Percentiles rank a stretch among this genome's conserved stretches.
These are phyloP conservation scores for Microbotryum lychnidis-dioicae DNA, from an alignment of 1,284 basidiomycete species.

Conservation along the genomic window DNA sequence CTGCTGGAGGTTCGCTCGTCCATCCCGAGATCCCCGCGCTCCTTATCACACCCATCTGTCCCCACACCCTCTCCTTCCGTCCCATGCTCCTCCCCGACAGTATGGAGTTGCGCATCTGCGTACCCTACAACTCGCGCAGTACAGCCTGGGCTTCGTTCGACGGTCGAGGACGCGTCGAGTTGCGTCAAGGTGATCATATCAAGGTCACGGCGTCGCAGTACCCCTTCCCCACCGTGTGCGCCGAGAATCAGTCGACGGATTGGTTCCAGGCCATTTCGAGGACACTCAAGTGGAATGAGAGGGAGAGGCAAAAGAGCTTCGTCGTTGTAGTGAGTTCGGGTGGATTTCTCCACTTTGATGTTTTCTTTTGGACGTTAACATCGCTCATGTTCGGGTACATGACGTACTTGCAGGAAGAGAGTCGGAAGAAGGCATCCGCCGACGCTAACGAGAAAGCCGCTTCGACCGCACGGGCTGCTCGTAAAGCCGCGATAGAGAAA, in stretches of 20 bases:
- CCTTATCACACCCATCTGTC: conserved; percentile 95
- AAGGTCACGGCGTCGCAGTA: conserved; percentile 96
- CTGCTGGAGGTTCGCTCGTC: conserved; percentile 93
- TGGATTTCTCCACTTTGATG: conserved; percentile 9
- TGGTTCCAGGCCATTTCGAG: conserved; percentile 96
- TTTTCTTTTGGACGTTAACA: conserved; percentile 1
- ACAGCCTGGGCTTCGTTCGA: conserved; percentile 99
- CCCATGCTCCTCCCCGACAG: conserved; percentile 97
- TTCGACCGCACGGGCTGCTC: too few relatives aligned
- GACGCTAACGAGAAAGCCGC: conserved; percentile 34
- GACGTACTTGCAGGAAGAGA: not conserved
- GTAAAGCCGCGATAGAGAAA: not conserved
- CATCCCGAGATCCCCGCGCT: conserved; percentile 97
- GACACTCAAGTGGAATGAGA: conserved; percentile 94
- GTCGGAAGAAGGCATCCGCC: not conserved
- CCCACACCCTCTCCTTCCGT: conserved; percentile 95
- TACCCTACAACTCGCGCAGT: conserved; percentile 94
- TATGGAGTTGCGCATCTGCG: conserved; percentile 96
- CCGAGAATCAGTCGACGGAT: conserved; percentile 92
- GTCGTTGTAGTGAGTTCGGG: conserved; percentile 65
- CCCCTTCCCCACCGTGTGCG: conserved; percentile 97
- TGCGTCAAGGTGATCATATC: conserved; percentile 98
- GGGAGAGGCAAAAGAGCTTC: conserved; percentile 92
- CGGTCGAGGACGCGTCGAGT: conserved; percentile 88
- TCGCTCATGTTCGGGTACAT: not conserved